A percentile compares a stretch with the other conserved stretches of the same genome.
Evolutionary conservation across 2,329 filamentous ascomycete genomes (phyloP).

Genomic region (Claviceps cyperi): DNA sequence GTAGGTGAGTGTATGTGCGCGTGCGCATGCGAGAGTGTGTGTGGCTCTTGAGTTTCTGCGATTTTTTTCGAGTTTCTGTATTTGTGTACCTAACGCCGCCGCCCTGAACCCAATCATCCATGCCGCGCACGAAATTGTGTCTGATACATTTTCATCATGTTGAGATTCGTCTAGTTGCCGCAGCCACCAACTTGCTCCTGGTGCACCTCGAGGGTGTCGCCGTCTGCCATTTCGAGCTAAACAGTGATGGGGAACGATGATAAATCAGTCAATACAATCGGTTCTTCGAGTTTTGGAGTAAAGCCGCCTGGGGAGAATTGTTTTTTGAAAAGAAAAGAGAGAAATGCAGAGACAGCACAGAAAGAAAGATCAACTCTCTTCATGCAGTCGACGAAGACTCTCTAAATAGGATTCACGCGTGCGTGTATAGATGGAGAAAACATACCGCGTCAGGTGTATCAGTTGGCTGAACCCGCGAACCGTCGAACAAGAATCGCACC

Average conservation of each 20-base stretch:
- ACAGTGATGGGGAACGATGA: not conserved
- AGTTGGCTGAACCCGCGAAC: conserved; percentile 74
- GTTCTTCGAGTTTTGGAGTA: not conserved
- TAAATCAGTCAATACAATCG: not conserved
- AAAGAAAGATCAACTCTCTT: not conserved
- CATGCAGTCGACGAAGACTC: too few species aligned
- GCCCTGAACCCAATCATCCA: conserved; percentile 2
- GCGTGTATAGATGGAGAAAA: conserved; percentile 12
- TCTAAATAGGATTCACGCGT: too few species aligned
- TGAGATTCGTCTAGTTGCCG: conserved; percentile 12
- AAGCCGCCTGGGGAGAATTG: too few species aligned
- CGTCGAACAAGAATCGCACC: conserved; percentile 91
- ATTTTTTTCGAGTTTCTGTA: not conserved
- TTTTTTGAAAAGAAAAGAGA: too few species aligned
- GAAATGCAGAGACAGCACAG: not conserved
- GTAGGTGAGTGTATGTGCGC: too few species aligned
- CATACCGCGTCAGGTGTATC: conserved; percentile 88
- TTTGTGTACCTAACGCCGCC: conserved; percentile 5
- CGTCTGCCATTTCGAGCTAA: conserved; percentile 92
- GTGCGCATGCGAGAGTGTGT: not conserved
- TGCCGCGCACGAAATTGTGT: not conserved
- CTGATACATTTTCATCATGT: not conserved
- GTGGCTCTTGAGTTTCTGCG: not conserved
- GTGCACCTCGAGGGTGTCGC: conserved; percentile 91
- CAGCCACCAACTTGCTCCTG: conserved; percentile 90